Percentiles rank a stretch among this genome's conserved stretches.
Evolutionary conservation across 306 rosid species (phyloP).

Genomic region (cucumber (Cucumis sativus)): DNA sequence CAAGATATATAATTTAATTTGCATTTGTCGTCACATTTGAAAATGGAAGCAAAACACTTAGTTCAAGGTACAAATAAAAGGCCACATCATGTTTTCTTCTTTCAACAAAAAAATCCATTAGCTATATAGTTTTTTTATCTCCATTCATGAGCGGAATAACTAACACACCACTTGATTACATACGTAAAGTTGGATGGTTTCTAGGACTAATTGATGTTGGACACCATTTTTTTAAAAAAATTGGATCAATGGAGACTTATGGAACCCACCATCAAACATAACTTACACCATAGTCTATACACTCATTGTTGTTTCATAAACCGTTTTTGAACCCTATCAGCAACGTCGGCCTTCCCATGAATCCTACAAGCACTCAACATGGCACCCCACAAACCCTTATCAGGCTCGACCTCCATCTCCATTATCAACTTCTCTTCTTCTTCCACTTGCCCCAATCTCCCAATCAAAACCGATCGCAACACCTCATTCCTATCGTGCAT

Average conservation of each 20-base stretch:
- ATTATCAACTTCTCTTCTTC: conserved; percentile 47
- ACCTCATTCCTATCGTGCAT: conserved; percentile 31
- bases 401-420: conserved; percentile 45
- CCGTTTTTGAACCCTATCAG: background rate
- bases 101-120: background rate
- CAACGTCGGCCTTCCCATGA: background rate
- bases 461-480: conserved; percentile 55
- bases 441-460: conserved; percentile 52
- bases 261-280: background rate
- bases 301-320: background rate
- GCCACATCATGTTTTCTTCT: background rate
- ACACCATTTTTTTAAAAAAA: background rate
- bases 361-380: conserved; percentile 12
- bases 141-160: background rate
- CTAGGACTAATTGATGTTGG: background rate
- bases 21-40: background rate
- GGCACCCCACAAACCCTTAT: conserved; percentile 42
- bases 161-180: background rate
- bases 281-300: background rate
- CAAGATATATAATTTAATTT: background rate
- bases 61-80: background rate
- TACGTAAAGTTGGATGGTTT: background rate
- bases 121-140: background rate
- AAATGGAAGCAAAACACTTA: background rate
- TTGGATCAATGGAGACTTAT: background rate